These are phyloP conservation scores for Dioscorea cayenensis DNA, from an alignment of 116 monocot species.

Conservation along the genomic window DNA sequence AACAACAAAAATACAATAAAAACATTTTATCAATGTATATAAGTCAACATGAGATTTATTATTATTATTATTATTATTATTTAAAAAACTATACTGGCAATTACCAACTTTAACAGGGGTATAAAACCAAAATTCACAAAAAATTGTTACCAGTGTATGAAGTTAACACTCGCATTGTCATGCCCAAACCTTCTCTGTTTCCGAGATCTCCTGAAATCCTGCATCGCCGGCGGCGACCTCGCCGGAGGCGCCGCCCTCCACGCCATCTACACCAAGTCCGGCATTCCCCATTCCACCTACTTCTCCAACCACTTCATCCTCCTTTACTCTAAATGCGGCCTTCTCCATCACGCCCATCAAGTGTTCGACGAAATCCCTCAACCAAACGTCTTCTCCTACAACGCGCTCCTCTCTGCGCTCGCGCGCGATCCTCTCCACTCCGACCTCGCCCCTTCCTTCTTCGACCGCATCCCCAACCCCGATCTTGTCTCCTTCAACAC, in stretches of 20 bases:
- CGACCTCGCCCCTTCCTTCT: conserved; percentile 12
- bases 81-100: too few species aligned
- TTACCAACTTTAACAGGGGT: too few species aligned
- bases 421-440: conserved; percentile 15
- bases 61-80: too few species aligned
- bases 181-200: conserved; percentile 3
- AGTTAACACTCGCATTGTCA: background rate
- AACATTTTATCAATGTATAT: too few species aligned
- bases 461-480: conserved; percentile 41
- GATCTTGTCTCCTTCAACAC: conserved; percentile 78
- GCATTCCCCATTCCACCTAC: conserved; percentile 36
- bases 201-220: conserved; percentile 22
- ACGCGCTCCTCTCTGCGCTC: conserved; percentile 55
- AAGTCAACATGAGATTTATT: too few species aligned
- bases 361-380: conserved; percentile 57
- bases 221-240: conserved; percentile 17
- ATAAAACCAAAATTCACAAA: too few species aligned
- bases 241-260: conserved; percentile 33
- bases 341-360: conserved; percentile 25
- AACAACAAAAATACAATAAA: too few species aligned
- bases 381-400: conserved; percentile 68
- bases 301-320: conserved; percentile 52
- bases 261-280: conserved; percentile 44
- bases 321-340: conserved; percentile 46
- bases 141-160: background rate